A percentile compares a stretch with the other conserved stretches of the same genome.
Conservation (phyloP, 1,284 basidiomycete genomes). For the Cutaneotrichosporon sp. region DNA sequence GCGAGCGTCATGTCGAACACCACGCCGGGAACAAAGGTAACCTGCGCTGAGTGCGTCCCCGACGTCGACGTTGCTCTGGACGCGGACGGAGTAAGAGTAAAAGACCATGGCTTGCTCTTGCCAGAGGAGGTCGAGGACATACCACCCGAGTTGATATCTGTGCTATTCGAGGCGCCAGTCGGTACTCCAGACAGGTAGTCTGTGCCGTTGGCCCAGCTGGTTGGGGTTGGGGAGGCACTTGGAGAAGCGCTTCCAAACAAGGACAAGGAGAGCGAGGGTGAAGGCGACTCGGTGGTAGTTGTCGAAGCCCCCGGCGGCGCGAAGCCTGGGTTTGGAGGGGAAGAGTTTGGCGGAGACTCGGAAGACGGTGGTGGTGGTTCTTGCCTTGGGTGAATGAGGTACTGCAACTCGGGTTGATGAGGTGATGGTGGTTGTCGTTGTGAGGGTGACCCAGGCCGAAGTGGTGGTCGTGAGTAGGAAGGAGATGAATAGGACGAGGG, state of each 20-base stretch:
- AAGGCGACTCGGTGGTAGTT: background rate
- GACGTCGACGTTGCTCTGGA: slow-evolving; percentile 20
- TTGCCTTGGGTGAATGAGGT: background rate
- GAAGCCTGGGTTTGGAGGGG: background rate
- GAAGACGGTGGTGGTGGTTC: background rate
- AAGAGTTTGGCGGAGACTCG: background rate
- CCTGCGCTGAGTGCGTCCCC: slow-evolving; percentile 19
- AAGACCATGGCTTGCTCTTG: slow-evolving; percentile 21
- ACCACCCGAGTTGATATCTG: background rate
- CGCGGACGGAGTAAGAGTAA: slow-evolving; percentile 16
- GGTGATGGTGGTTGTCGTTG: background rate
- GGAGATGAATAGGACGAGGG: background rate
- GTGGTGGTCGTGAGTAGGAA: background rate
- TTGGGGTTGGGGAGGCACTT: background rate
- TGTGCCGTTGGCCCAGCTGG: background rate
- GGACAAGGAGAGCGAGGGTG: background rate
- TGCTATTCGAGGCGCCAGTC: background rate
- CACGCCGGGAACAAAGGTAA: slow-evolving; percentile 42
- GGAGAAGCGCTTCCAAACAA: background rate
- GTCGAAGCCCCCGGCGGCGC: background rate
- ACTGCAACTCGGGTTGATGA: background rate
- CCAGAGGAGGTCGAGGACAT: background rate
- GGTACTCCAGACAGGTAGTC: background rate
- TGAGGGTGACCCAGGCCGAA: background rate
- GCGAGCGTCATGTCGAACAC: slow-evolving; percentile 39